Conservation (phyloP, 169 alveolate species). For the Eimeria praecox region DNA sequence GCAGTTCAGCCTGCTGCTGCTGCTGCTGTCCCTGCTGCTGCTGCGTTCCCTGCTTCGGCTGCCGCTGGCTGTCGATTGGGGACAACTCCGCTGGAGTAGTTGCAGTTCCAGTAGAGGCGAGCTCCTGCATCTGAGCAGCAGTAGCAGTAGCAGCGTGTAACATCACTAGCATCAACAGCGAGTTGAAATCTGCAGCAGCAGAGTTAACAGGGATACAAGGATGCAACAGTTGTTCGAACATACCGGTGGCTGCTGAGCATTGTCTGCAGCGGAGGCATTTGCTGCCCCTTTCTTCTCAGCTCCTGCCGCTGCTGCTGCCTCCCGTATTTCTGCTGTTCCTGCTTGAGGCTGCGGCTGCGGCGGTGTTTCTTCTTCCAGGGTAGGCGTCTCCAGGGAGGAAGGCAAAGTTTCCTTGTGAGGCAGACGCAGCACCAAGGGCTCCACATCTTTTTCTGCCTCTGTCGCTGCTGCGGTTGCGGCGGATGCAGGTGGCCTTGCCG, state of each 20-base stretch:
- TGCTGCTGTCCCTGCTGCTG: conserved; percentile 33
- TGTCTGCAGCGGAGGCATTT: neutral
- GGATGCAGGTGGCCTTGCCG: neutral
- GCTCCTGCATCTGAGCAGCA: conserved; percentile 15
- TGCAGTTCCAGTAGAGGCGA: conserved; percentile 43
- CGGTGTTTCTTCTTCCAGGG: neutral
- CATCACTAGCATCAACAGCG: conserved; percentile 2
- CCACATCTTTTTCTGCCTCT: neutral
- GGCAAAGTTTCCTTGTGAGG: conserved; percentile 54
- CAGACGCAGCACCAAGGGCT: conserved; percentile 54
- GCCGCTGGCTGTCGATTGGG: conserved; percentile 47
- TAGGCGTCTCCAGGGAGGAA: conserved; percentile 42
- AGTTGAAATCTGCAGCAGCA: neutral
- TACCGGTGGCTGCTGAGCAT: conserved; percentile 23
- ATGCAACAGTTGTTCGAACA: neutral
- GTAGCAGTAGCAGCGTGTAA: conserved; percentile 10
- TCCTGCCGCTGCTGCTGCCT: neutral
- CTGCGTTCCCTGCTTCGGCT: conserved; percentile 11
- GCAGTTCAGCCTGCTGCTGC: conserved; percentile 53
- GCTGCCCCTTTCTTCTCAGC: conserved; percentile 2
- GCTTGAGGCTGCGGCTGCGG: conserved; percentile 18
- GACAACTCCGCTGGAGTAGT: conserved; percentile 57
- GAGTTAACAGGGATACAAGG: neutral
- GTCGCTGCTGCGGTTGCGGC: neutral
- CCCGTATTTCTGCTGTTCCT: neutral